Base-by-base conservation (phyloP, 306 rosid genomes). In the Dalbergia cultrata region DNA sequence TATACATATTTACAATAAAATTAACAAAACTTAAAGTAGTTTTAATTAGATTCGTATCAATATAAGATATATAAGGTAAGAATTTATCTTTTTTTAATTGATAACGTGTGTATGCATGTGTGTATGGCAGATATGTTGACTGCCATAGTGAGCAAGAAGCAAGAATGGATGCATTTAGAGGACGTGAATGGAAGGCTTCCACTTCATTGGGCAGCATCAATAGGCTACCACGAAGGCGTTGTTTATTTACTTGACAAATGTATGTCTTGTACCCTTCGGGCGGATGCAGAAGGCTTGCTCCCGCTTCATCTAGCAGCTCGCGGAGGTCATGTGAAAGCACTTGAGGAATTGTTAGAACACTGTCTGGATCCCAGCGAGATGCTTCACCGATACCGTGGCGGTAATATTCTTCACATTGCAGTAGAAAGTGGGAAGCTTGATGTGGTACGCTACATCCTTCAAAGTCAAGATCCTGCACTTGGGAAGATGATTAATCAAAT, bases 171-270 rank as follows among this genome's bases (percentile, higher is more conserved):
- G 10, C 80, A 81, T 17, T 58, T 34, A 49, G 8, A 0, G 14
- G 61, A 75, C 10, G 1, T 5, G 49, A 0, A 67, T 14, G 17
- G 16, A 16, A 75, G 71, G 47, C 13, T 54, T 50, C 70, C 87
- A 1, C 82, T 88, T 4, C 84, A 68, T 72, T n/a, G 1, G 4
- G 89, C 87, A 8, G 84, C 75, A 54, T 69, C 19, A 0, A 22
- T 9, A 13, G 86, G 88, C 62, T 83, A 33, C 22, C 8, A 18
- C 1, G 35, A 83, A 34, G 84, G 84, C 13, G 77, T 88, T 18
- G 13, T 37, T 13, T 8, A 7, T 10, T 31, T 85, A 6, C 17
- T 80, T 14, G 54, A 6, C 0, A 61, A 7, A 39, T 76, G 77
- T 14, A 10, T 18, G 2, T 26, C 56, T 0, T 71, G 70, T n/a